These are phyloP conservation scores for Colletotrichum lupini DNA, from an alignment of 2,329 filamentous ascomycete species.

Conservation along the genomic window DNA sequence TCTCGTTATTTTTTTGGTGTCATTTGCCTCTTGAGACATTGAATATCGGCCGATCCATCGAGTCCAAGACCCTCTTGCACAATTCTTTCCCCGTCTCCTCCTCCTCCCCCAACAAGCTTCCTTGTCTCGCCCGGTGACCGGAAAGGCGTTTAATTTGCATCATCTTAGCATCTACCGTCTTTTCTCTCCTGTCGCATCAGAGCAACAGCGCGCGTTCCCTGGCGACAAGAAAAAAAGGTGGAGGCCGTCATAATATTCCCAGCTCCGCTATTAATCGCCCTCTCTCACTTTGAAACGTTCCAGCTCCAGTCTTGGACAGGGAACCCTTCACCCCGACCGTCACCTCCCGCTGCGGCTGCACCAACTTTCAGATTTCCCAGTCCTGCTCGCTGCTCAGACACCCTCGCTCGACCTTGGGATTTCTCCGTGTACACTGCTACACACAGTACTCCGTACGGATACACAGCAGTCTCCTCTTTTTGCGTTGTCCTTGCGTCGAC, in stretches of 20 bases:
- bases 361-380: slow-evolving; percentile 19
- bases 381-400: slow-evolving; percentile 2
- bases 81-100: background rate
- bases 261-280: slow-evolving; percentile 32
- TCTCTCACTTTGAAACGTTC: slow-evolving; percentile 32
- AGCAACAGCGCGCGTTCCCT: slow-evolving; percentile 16
- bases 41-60: slow-evolving; percentile 15
- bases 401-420: background rate
- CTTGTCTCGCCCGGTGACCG: slow-evolving; percentile 15
- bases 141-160: slow-evolving; percentile 27
- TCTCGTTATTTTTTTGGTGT: background rate
- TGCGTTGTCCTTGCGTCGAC: slow-evolving; percentile 8
- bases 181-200: slow-evolving; percentile 19
- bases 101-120: slow-evolving; percentile 16
- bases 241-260: slow-evolving; percentile 32
- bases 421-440: too few relatives aligned
- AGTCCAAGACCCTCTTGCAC: slow-evolving; percentile 15
- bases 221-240: background rate
- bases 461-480: slow-evolving; percentile 4
- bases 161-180: background rate
- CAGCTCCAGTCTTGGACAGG: slow-evolving; percentile 34
- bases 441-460: background rate
- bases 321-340: slow-evolving; percentile 23
- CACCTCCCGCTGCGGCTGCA: slow-evolving; percentile 20
- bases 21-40: slow-evolving; percentile 12